Evolutionary conservation across 805 yeast genomes (phyloP), one percentile per base, ranked within the genome.

Genomic region (Saturnispora besseyi): DNA sequence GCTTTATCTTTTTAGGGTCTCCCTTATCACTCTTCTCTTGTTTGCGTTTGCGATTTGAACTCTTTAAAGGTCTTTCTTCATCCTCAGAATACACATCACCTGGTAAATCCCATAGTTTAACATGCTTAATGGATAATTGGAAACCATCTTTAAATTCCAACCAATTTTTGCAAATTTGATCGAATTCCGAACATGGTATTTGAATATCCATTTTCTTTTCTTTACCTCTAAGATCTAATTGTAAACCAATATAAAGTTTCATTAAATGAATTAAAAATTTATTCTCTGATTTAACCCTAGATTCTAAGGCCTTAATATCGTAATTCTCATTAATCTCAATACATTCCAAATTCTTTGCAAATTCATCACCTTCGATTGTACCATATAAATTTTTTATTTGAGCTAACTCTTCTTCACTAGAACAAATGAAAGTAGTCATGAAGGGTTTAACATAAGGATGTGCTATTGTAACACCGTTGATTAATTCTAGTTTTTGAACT

Each of bases 391-490:
- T 64, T 42, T 55, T 61, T 36, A 66, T 62, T 42, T 54, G 60
- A 26, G 51, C 51, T 3, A 56, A 49, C 41, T 66, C 59, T 55
- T 77, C 82, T 11, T 77, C 79, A 46, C 70, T 62, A 18, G 65
- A 63, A 51, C 70, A 62, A 12, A 65, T 53, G 50, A 62, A 82
- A 2, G 78, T 68, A 43, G 76, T 72, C 45, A 78, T 82, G 62
- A 87, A 84, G 12, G 83, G 81, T 59, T 88, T 87, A 18, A 85
- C 84, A 63, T 78, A 93, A 1, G 99, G 98, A 66, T 90, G 98
- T 0, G 96, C 97, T 30, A 88, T 56, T 47, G 74, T 79, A 24
- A 93, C 79, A 0, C 95, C 93, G 4, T 79, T 81, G 21, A 82
- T 68, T 5, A 78, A 72, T 64, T 93, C 99, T 45, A 93, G 73